Base-by-base conservation (phyloP, 2,329 filamentous ascomycete species). In the Xylariales sp. region DNA sequence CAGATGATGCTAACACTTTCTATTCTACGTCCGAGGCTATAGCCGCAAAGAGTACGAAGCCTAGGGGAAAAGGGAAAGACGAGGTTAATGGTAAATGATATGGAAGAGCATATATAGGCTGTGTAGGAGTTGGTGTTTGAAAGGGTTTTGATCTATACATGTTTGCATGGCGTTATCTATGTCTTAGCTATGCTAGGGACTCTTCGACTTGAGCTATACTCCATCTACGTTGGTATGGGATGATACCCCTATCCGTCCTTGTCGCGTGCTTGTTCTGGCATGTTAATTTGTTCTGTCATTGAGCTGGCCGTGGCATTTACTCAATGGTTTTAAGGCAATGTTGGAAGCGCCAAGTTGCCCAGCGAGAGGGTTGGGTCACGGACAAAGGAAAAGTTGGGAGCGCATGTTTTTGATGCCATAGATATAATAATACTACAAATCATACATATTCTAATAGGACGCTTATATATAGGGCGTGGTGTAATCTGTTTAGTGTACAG, bases 1-100 rank as follows among this genome's bases (percentile, higher is more conserved):
- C 86, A 9, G 83, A 93, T 57, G 90, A 93, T 61, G 78, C 77
- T 30, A 79, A 76, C 45, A 87, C 84, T 74, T 81, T 84, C 65
- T 89, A 88, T 73, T 78, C 83, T 12, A 78, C 79, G 64, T 70
- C 77, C 2, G 83, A 84, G 57, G 75, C 83, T 16, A 72, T 67
- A 3, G 73, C 73, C 62, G 72, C 76, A 0, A 77, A 77, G 67
- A 75, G 61, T 63, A 75, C 52, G 0, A 74, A 76, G 53, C 68
- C 68, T 8, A 74, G 73, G 23, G 73, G 63, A 3, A 75, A 76
- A 55, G 72, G 71, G 8, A 75, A 77, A 30, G 71, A 48, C 3
- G 75, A 75, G 53, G 65, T 56, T 1, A 73, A 73, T 39, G 74
- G 74, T 49, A 62, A 52, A 30, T 68, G 36, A 68, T 50, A 34